Evolutionary conservation across 495 filamentous ascomycete species (phyloP), one percentile per base, ranked within the genome.

Genomic region (Letharia columbiana): DNA sequence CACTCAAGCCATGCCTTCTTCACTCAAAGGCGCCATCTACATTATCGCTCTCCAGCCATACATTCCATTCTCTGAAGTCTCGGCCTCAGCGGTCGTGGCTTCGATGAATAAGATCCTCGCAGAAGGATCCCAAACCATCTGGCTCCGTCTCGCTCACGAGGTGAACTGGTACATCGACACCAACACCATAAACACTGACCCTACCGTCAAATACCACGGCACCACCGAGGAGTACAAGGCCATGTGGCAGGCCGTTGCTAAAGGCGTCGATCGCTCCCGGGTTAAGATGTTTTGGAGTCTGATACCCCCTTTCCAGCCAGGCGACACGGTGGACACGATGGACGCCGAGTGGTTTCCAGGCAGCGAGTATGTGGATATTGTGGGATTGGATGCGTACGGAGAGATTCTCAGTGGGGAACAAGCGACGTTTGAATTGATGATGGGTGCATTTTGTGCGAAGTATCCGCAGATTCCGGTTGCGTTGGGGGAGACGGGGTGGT

Each of bases 111-210:
- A 33, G 4, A 35, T 66, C 12, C 45, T 63, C 12, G 56, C 44
- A 2, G 42, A 37, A 8, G 62, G 57, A 1, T 31, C 33, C 4
- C 17, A 44, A 5, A 40, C 33, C 20, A 56, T 69, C 18, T 69
- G 67, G 67, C 47, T 69, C 41, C 37, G 67, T 4, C 54, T 69
- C 13, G 67, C 65, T 12, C 68, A 69, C 40, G 68, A 69, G 60
- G 44, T 69, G 50, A 69, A 69, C 41, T 67, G 60, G 54, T 69
- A 69, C 39, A 62, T 47, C 33, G 31, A 47, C 20, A 62, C 40
- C 33, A 62, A 62, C 33, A 8, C 41, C 23, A 0, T 10, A 10
- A 62, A 62, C 33, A 62, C 39, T 3, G 60, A 45, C 31, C 31
- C 56, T 28, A 44, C 20, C 18, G 61, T 66, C 23, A 61, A 23